Evolutionary conservation across 768 basidiomycete genomes (phyloP), one percentile per base, ranked within the genome.

Genomic region (Leccinum boreale): DNA sequence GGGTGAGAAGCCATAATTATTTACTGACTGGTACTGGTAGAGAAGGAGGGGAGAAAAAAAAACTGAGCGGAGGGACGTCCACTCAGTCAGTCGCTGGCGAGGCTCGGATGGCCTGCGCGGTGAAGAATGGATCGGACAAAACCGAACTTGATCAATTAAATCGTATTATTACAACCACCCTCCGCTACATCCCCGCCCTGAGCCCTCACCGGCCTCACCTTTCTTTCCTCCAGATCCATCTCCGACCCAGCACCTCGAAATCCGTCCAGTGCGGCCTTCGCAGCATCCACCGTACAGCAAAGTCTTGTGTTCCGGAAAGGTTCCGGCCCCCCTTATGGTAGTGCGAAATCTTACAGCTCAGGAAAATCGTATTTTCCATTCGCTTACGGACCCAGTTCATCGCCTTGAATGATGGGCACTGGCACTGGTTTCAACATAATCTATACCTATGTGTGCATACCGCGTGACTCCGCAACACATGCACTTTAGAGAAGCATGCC

Each of bases 1-100:
- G 84, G 77, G 64, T 84, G 81, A 1, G 74, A 71, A 58, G 83
- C 72, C 85, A 86, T 86, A 63, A 26, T 17, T 28, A 74, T 68
- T 29, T 52, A 68, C 23, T 8, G 35, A 57, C 72, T 72, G 14
- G 60, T 58, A 53, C 45, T 57, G 49, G 62, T 55, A 48, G 63
- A 52, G 51, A 60, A 58, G 45, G 39, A 52, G 59, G n/a, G 42
- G 31, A 11, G 29, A 49, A 53, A 59, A 45, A 55, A 46, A 45
- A 14, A 15, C 23, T 46, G 45, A 46, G 23, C 45, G 44, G 59
- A 60, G n/a, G 28, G 50, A 31, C 21, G 42, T 44, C 23, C 17
- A 46, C 58, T 57, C 60, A 42, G 39, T 42, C 39, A 42, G 39
- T 42, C 57, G 49, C 61, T 69, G 49, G 68, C 69, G 62, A 65